These are phyloP conservation scores for Penicillium egyptiacum DNA, from an alignment of 495 filamentous ascomycete genomes.

Conservation along the genomic window DNA sequence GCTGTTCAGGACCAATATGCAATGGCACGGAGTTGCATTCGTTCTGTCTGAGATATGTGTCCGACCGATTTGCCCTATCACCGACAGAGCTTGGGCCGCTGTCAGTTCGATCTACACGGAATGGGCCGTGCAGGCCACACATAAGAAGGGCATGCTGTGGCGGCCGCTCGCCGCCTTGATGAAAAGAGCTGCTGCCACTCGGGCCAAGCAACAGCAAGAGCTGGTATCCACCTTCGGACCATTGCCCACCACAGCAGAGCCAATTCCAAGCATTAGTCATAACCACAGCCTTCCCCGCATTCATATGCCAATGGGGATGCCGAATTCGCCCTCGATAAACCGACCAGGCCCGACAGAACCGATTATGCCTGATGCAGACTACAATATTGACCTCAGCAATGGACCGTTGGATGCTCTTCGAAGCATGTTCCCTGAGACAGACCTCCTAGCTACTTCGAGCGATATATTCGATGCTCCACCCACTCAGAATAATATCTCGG, in stretches of 20 bases:
- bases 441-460: conserved; percentile 27
- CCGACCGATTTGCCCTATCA: conserved; percentile 63
- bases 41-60: conserved; percentile 72
- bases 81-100: conserved; percentile 80
- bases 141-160: conserved; percentile 69
- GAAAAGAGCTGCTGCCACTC: conserved; percentile 55
- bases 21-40: conserved; percentile 82
- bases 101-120: conserved; percentile 60
- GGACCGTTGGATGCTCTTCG: conserved; percentile 32
- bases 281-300: conserved; percentile 19
- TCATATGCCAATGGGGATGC: conserved; percentile 15
- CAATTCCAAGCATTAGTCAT: conserved; percentile 9
- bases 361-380: not conserved
- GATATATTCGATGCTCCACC: conserved; percentile 12
- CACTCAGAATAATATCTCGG: conserved; percentile 8
- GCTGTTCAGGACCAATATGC: conserved; percentile 79
- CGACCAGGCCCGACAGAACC: not conserved
- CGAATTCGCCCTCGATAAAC: conserved; percentile 4
- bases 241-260: conserved; percentile 5
- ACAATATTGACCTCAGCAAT: conserved; percentile 34
- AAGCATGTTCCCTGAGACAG: conserved; percentile 34
- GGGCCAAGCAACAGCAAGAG: conserved; percentile 36
- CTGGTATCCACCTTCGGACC: conserved; percentile 26
- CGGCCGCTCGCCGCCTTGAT: conserved; percentile 70
- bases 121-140: conserved; percentile 51